Conservation (phyloP, 768 basidiomycete species). For the Collybia sp. region DNA sequence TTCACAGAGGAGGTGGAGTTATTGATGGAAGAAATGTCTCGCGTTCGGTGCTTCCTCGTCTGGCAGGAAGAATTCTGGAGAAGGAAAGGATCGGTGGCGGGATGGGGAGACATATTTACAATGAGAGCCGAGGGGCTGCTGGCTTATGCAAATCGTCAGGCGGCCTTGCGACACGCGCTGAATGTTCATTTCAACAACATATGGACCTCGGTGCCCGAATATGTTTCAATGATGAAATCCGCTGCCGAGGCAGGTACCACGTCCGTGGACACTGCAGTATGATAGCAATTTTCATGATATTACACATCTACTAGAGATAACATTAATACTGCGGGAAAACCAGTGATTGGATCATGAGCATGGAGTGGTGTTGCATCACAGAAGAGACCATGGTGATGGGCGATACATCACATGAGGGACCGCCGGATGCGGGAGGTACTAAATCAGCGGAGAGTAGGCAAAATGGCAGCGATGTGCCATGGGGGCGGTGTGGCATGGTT, state of each 20-base stretch:
- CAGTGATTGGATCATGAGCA: too few species aligned
- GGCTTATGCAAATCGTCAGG: background rate
- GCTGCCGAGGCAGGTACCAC: background rate
- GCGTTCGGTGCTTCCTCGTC: conserved; percentile 2
- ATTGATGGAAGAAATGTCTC: conserved; percentile 8
- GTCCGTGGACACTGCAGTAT: background rate
- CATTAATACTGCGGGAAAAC: too few species aligned
- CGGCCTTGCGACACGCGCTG: background rate
- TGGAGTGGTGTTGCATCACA: too few species aligned
- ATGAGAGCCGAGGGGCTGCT: background rate
- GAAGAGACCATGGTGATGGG: too few species aligned
- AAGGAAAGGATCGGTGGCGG: background rate
- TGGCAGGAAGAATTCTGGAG: conserved; percentile 1
- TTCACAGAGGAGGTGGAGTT: conserved; percentile 9
- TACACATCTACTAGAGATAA: too few species aligned
- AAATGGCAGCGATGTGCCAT: too few species aligned
- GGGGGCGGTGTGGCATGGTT: too few species aligned
- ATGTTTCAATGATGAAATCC: background rate
- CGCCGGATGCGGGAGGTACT: too few species aligned
- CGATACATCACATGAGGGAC: too few species aligned
- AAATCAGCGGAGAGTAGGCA: too few species aligned
- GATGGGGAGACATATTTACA: background rate
- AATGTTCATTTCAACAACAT: background rate
- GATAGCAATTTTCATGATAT: too few species aligned
- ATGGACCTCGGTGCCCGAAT: background rate